These are phyloP conservation scores for Avena eriantha DNA, from an alignment of 176 grass and related monocot genomes.

Conservation along the genomic window DNA sequence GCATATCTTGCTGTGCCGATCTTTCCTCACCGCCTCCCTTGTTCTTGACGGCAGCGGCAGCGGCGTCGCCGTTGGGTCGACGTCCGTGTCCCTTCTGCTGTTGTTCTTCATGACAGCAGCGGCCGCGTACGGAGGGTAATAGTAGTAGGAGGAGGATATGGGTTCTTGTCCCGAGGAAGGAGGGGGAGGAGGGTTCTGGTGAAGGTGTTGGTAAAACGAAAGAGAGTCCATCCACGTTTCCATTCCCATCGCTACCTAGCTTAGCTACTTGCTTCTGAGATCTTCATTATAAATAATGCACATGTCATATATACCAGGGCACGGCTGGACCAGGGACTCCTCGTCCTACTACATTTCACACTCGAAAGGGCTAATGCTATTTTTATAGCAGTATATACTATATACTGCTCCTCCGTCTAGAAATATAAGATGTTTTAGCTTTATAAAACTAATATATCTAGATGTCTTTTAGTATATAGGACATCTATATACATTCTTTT, in stretches of 20 bases:
- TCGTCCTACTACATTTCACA: background rate
- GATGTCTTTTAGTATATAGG: too few species aligned
- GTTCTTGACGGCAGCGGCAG: background rate
- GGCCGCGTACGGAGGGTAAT: background rate
- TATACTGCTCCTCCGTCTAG: too few species aligned
- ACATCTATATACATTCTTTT: too few species aligned
- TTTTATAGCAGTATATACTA: background rate
- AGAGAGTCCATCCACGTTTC: background rate
- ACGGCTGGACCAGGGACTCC: background rate
- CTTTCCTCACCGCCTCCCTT: constrained; percentile 15
- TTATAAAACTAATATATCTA: background rate
- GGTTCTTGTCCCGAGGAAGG: background rate
- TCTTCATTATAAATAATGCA: background rate
- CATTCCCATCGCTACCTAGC: background rate
- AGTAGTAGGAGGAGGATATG: background rate
- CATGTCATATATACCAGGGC: background rate
- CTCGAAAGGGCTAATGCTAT: background rate
- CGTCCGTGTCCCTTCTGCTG: background rate
- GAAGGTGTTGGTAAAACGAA: constrained; percentile 18
- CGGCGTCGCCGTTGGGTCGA: background rate
- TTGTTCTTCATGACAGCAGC: background rate
- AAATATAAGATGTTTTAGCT: background rate
- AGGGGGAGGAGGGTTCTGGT: constrained; percentile 22
- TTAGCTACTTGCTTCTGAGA: background rate
- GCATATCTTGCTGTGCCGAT: constrained; percentile 54